Evolutionary conservation across 805 yeast genomes (phyloP).

Genomic region (Candida nanaspora): DNA sequence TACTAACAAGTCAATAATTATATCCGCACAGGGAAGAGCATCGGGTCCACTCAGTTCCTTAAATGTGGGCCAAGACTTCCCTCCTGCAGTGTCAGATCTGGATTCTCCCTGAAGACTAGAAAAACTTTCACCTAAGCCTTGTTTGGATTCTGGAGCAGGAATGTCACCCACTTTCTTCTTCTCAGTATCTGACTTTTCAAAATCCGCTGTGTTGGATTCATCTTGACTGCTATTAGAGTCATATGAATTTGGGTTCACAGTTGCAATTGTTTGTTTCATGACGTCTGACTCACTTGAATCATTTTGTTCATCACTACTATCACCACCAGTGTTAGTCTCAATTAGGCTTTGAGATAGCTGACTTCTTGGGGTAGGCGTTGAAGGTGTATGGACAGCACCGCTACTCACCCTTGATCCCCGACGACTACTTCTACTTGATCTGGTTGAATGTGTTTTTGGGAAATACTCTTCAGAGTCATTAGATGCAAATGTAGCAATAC

Average conservation of each 20-base stretch:
- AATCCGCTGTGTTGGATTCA: not conserved
- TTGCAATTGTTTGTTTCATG: constrained; percentile 9
- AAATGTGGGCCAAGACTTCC: constrained; percentile 37
- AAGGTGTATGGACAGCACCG: not conserved
- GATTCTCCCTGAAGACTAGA: not conserved
- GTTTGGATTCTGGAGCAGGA: not conserved
- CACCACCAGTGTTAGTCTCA: not conserved
- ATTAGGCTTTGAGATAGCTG: not conserved
- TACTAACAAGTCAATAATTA: constrained; percentile 49
- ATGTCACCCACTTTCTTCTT: not conserved
- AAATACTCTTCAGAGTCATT: not conserved
- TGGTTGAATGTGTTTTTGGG: not conserved
- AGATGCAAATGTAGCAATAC: constrained; percentile 3
- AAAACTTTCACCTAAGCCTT: not conserved
- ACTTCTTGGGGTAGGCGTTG: not conserved
- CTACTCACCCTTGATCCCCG: constrained; percentile 2
- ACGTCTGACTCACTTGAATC: constrained; percentile 8
- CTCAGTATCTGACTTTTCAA: constrained; percentile 1
- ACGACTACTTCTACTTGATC: constrained; percentile 5
- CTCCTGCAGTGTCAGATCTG: not conserved
- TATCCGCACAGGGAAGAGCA: constrained; percentile 48
- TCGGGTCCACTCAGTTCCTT: constrained; percentile 51
- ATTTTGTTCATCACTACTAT: constrained; percentile 2
- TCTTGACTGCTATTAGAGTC: constrained; percentile 3
- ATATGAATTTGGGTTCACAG: constrained; percentile 2